A percentile compares a stretch with the other conserved stretches of the same genome.
phyloP scores from a whole-genome alignment of 208 protist genomes.

The Leishmania tropica region DNA sequence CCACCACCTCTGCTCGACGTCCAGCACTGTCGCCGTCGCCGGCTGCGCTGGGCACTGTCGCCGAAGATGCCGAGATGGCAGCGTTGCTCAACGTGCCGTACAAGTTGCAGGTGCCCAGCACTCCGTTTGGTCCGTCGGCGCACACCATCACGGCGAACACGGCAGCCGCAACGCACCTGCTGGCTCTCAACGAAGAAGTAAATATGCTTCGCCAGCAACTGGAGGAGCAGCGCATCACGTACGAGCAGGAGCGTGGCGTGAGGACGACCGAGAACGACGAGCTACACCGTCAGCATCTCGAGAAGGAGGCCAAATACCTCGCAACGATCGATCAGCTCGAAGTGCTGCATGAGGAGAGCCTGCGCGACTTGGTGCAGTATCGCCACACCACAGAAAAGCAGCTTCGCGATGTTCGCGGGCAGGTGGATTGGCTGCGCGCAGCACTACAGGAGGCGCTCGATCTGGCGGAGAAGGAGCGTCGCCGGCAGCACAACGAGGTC shows the following conservation, averaged over 20 bases:
- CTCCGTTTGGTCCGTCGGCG: neutral
- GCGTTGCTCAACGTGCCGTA: slow-evolving; percentile 18
- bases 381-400: slow-evolving; percentile 53
- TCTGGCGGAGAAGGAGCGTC: slow-evolving; percentile 40
- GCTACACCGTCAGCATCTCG: slow-evolving; percentile 32
- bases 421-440: slow-evolving; percentile 51
- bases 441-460: slow-evolving; percentile 36
- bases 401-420: slow-evolving; percentile 39
- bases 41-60: slow-evolving; percentile 10
- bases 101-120: slow-evolving; percentile 25
- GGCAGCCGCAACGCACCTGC: slow-evolving; percentile 29
- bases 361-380: slow-evolving; percentile 60
- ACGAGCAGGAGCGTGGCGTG: slow-evolving; percentile 63
- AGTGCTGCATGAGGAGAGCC: slow-evolving; percentile 48
- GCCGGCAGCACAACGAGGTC: slow-evolving; percentile 36
- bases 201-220: slow-evolving; percentile 63
- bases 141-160: slow-evolving; percentile 22
- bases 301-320: slow-evolving; percentile 29
- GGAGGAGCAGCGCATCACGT: slow-evolving; percentile 57
- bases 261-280: slow-evolving; percentile 38
- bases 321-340: slow-evolving; percentile 55
- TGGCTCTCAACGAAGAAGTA: slow-evolving; percentile 56
- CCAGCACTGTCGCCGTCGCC: neutral
- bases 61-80: slow-evolving; percentile 21
- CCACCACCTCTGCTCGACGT: neutral